These are phyloP conservation scores for Discostella stelligera DNA, from an alignment of 352 stramenopile species.

Conservation along the genomic window DNA sequence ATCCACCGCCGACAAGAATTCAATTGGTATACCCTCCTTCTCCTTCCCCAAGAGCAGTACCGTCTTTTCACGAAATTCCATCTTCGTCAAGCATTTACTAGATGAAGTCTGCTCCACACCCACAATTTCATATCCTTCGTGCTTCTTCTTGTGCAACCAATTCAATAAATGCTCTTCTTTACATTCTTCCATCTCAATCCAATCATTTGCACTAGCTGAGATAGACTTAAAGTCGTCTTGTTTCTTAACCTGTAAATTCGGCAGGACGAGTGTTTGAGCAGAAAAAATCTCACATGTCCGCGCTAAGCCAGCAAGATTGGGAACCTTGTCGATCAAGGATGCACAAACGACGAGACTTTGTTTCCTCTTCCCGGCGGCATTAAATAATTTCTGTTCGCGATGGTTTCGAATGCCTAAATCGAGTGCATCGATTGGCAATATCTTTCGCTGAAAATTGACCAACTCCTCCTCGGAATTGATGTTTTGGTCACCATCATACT, in stretches of 20 bases:
- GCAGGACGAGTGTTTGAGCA: conserved; percentile 87
- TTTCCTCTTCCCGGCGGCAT: conserved; percentile 67
- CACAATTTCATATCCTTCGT: conserved; percentile 89
- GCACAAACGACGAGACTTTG: conserved; percentile 81
- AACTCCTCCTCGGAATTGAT: conserved; percentile 18
- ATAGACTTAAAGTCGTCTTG: conserved; percentile 91
- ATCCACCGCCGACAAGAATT: conserved; percentile 93
- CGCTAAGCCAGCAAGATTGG: conserved; percentile 91
- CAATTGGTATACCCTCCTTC: conserved; percentile 94
- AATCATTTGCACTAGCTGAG: conserved; percentile 91
- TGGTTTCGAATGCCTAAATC: conserved; percentile 66
- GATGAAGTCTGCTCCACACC: conserved; percentile 92
- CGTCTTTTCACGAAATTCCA: conserved; percentile 87
- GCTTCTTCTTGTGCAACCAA: conserved; percentile 84
- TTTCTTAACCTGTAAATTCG: conserved; percentile 85
- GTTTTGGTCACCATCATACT: background rate
- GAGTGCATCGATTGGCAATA: conserved; percentile 76
- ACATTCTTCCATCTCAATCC: conserved; percentile 90
- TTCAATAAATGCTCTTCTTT: conserved; percentile 78
- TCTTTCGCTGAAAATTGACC: conserved; percentile 80
- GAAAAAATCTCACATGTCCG: conserved; percentile 95
- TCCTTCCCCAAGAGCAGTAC: conserved; percentile 95
- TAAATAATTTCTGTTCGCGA: conserved; percentile 54
- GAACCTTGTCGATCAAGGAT: conserved; percentile 91
- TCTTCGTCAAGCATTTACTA: conserved; percentile 85